A percentile compares a stretch with the other conserved stretches of the same genome.
Evolutionary conservation across 2,329 filamentous ascomycete species (phyloP).

Genomic region (Fusarium sp.): DNA sequence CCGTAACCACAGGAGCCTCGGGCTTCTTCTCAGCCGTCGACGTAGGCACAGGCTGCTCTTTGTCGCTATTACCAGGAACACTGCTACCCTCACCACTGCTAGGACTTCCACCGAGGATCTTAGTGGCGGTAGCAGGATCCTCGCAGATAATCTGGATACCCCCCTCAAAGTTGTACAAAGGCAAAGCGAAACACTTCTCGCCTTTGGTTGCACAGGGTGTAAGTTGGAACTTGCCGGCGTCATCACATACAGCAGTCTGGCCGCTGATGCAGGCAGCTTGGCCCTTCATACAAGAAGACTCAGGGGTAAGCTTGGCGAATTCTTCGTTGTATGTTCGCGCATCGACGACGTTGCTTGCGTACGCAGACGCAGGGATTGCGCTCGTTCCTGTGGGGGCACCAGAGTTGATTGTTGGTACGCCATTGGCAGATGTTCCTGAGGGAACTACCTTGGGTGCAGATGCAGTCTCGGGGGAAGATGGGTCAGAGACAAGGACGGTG

Average conservation of each 20-base stretch:
- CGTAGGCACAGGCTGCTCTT: slow-evolving; percentile 28
- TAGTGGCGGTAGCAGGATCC: slow-evolving; percentile 53
- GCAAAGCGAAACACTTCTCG: slow-evolving; percentile 64
- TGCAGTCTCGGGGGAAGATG: slow-evolving; percentile 16
- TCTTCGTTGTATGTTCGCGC: slow-evolving; percentile 60
- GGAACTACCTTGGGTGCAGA: slow-evolving; percentile 20
- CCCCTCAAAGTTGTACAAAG: slow-evolving; percentile 57
- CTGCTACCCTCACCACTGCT: slow-evolving; percentile 5
- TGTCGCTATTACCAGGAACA: slow-evolving; percentile 11
- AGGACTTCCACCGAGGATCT: slow-evolving; percentile 53
- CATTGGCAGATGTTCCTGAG: slow-evolving; percentile 47
- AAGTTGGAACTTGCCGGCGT: slow-evolving; percentile 56
- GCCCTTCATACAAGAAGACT: slow-evolving; percentile 58
- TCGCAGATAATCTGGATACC: slow-evolving; percentile 64
- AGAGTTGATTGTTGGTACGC: slow-evolving; percentile 56
- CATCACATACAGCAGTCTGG: slow-evolving; percentile 59
- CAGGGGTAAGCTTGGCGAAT: slow-evolving; percentile 56
- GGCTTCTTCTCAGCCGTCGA: slow-evolving; percentile 18
- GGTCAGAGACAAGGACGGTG: slow-evolving; percentile 16
- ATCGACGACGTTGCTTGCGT: slow-evolving; percentile 58
- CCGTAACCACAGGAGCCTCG: slow-evolving; percentile 42
- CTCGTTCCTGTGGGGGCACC: slow-evolving; percentile 52
- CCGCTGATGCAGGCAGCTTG: slow-evolving; percentile 66
- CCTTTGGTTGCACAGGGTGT: slow-evolving; percentile 42
- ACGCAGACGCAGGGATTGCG: slow-evolving; percentile 55